These are phyloP conservation scores for Chenopodium suecicum DNA, from an alignment of 148 eudicot genomes.

Conservation along the genomic window DNA sequence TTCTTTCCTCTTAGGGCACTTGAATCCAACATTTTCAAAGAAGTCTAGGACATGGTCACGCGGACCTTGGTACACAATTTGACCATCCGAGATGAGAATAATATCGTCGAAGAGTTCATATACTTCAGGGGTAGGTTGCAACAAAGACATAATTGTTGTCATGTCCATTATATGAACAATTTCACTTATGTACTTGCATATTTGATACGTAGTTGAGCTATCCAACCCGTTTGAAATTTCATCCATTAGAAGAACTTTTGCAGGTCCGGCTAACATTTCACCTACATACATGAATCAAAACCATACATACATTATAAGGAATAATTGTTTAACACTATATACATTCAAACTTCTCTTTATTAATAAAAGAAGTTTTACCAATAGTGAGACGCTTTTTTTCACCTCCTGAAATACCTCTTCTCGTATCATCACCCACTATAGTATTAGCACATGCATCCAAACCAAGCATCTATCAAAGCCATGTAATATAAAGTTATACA, in stretches of 20 bases:
- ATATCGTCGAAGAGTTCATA: no score
- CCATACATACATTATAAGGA: no score
- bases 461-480: conserved; percentile 33
- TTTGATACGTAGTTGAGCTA: conserved; percentile 71
- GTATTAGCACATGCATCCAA: conserved; percentile 64
- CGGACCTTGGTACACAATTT: no score
- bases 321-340: no score
- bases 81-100: no score
- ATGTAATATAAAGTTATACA: neutral
- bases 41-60: no score
- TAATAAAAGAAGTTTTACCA: conserved; percentile 31
- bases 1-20: no score
- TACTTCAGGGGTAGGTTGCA: no score
- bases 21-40: no score
- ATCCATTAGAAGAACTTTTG: conserved; percentile 71
- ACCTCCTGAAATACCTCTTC: conserved; percentile 89
- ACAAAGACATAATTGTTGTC: no score
- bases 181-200: conserved; percentile 63
- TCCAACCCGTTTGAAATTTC: conserved; percentile 85
- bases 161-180: conserved; percentile 65
- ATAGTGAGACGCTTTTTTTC: conserved; percentile 77
- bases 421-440: neutral
- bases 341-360: no score
- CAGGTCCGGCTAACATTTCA: conserved; percentile 81
- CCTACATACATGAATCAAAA: conserved; percentile 33